Conservation (phyloP, 2,329 filamentous ascomycete species). For the Monosporascus sp. region DNA sequence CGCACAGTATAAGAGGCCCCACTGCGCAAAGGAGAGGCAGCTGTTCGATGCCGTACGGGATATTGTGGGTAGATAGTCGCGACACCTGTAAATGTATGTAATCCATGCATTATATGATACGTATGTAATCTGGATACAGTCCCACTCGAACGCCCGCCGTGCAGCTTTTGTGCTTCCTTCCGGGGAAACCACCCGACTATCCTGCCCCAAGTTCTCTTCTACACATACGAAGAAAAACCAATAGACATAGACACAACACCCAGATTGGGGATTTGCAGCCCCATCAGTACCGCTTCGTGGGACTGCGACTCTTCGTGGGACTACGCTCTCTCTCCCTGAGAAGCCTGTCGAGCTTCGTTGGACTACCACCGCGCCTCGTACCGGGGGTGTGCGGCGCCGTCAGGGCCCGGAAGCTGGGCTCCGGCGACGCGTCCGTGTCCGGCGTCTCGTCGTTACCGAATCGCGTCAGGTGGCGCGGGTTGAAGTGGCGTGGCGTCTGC, state of each 20-base stretch:
- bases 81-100: no score
- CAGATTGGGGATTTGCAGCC: not conserved
- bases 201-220: not conserved
- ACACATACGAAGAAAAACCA: not conserved
- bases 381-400: slow-evolving; percentile 34
- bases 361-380: slow-evolving; percentile 19
- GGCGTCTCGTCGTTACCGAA: slow-evolving; percentile 24
- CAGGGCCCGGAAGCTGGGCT: slow-evolving; percentile 31
- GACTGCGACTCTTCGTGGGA: slow-evolving; percentile 37
- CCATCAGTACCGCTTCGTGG: slow-evolving; percentile 36
- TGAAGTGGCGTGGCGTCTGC: slow-evolving; percentile 22
- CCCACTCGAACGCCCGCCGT: no score
- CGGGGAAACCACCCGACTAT: not conserved
- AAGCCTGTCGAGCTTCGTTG: slow-evolving; percentile 7
- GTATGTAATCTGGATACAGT: no score
- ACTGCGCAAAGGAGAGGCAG: no score
- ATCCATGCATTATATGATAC: no score
- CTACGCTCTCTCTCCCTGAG: slow-evolving; percentile 37
- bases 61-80: no score
- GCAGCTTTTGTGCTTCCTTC: no score
- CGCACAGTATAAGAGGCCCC: no score
- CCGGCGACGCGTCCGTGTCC: slow-evolving; percentile 47
- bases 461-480: slow-evolving; percentile 10
- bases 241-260: not conserved
- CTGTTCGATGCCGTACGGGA: no score